Base-by-base conservation (phyloP, 2,329 filamentous ascomycete genomes). In the Fusarium fujikuroi region DNA sequence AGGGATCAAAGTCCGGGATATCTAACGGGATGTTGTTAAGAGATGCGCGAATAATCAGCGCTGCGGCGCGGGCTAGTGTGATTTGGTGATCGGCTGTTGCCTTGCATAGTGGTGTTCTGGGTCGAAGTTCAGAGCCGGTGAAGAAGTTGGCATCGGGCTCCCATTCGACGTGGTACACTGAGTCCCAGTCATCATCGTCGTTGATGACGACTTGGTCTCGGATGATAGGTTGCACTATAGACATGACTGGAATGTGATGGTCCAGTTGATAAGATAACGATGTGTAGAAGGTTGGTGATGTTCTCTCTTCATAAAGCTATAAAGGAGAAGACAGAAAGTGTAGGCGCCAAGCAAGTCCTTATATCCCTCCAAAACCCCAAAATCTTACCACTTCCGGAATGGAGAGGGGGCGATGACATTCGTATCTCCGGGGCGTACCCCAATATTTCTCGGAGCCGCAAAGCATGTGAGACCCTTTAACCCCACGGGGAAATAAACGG, bases 371-470 rank as follows among this genome's bases (percentile, higher is more conserved):
- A 19, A 11, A 37, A 23, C 12, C 32, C 21, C 23, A 65, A 47
- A 18, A 25, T 68, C 47, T 47, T 40, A 42, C 54, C 54, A 61
- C 42, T 61, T 67, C 40, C n/a, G 25, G 63, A 46, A 57, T 23
- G 6, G 9, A 43, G 40, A 14, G 63, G 60, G 11, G 54, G 34
- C 50, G 14, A 32, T 32, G 39, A 18, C 40, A 19, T 28, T 49
- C 32, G 36, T 37, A 58, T 57, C 60, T 62, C 60, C 32, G 52
- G 60, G 59, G 50, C 10, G 3, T 53, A 59, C 61, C 61, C 61
- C 54, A 64, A 60, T 60, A 40, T 43, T 43, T 63, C 34, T 69
- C 58, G 50, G 66, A 63, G 66, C 65, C 63, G 65, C 65, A 65
- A 40, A 32, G 49, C 60, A 64, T 64, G 59, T 64, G 62, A 63